Evolutionary conservation across 345 rosid genomes (phyloP).

Genomic region (Camelina neglecta): DNA sequence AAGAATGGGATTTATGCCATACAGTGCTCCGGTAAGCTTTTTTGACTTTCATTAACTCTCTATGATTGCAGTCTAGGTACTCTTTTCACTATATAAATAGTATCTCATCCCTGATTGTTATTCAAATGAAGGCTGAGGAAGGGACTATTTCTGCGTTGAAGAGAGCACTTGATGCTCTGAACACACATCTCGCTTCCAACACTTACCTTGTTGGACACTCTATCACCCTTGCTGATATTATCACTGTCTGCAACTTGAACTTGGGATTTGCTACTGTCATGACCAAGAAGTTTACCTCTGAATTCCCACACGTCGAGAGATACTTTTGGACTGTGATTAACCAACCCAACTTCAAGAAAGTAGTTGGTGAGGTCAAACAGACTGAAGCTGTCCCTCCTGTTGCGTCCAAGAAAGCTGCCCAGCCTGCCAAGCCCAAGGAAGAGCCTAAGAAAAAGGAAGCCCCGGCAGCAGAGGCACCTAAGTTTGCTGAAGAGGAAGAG

Average conservation of each 20-base stretch:
- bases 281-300: slow-evolving; percentile 84
- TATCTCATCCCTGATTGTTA: slow-evolving; percentile 19
- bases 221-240: slow-evolving; percentile 85
- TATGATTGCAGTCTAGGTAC: neutral
- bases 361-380: slow-evolving; percentile 86
- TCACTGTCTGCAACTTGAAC: slow-evolving; percentile 73
- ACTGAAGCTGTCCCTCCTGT: slow-evolving; percentile 66
- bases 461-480: slow-evolving; percentile 52
- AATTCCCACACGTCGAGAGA: slow-evolving; percentile 95
- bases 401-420: slow-evolving; percentile 69
- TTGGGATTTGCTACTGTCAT: slow-evolving; percentile 56
- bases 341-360: slow-evolving; percentile 86
- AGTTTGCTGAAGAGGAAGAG: slow-evolving; percentile 62
- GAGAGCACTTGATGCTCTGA: slow-evolving; percentile 81
- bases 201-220: slow-evolving; percentile 93
- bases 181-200: slow-evolving; percentile 70
- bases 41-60: neutral
- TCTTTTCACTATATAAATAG: neutral
- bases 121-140: slow-evolving; percentile 76
- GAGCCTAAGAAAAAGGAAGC: slow-evolving; percentile 71
- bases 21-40: slow-evolving; percentile 73
- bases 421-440: slow-evolving; percentile 69
- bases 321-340: slow-evolving; percentile 96
- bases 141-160: slow-evolving; percentile 66
- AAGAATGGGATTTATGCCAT: slow-evolving; percentile 58